Base-by-base conservation (phyloP, 768 basidiomycete species). In the Vishniacozyma victoriae region DNA sequence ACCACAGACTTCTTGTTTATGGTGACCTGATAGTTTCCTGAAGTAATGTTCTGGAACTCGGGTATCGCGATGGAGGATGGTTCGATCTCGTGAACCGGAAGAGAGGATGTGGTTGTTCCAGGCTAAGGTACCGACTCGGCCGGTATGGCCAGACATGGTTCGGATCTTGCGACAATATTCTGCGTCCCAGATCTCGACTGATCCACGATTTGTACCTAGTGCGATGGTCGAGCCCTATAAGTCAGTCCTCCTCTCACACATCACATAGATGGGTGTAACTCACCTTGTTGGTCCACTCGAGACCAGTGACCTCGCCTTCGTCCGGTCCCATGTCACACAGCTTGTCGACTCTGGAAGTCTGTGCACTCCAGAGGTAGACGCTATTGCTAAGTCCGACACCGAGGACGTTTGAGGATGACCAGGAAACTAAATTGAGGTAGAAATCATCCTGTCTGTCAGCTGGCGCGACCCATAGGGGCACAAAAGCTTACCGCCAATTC, bases 351-450 rank as follows among this genome's bases (percentile, higher is more conserved):
- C 80, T 81, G 18, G 89, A 89, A 48, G 91, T 95, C 44, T 89
- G 84, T 5, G 93, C 95, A 6, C 86, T 87, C 95, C 95, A 99
- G 1, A 96, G 82, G 67, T 99, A 99, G 12, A 99, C 93, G 53
- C 88, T 91, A 0, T 83, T 77, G 2, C 85, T 87, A 5, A 99
- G 78, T 2, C 92, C 93, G 6, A 97, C 95, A 3, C 87, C 92
- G 0, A 97, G 81, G 0, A 96, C 83, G 65, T 97, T 97, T 4
- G 87, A 92, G 44, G 83, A 85, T 2, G 86, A 88, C 95, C 95
- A 97, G 55, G 96, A 92, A 19, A 97, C 91, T 11, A 97, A 78
- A 65, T 97, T 97, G 54, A 99, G 84, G 65, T 99, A 97, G 72
- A 96, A 99, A 71, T 99, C 93, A 68, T 97, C 93, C 68, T 72